phyloP scores from a whole-genome alignment of 176 grass and related monocot genomes.

The Poa annua region DNA sequence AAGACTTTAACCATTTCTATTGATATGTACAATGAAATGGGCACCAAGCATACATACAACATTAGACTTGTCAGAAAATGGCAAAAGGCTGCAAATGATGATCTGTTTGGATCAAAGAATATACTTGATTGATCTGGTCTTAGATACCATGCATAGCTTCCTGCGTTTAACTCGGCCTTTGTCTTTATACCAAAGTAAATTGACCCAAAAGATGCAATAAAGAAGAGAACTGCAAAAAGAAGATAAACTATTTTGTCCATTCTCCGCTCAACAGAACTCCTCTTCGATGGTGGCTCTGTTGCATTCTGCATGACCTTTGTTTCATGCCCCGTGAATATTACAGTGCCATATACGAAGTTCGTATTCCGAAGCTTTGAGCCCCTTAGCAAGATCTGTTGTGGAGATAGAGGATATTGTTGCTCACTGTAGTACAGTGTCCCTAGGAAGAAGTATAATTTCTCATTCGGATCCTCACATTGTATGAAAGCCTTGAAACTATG shows the following conservation, averaged over 20 bases:
- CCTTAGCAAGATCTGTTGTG: slow-evolving; percentile 80
- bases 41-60: slow-evolving; percentile 85
- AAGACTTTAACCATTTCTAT: slow-evolving; percentile 94
- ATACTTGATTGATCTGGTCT: slow-evolving; percentile 67
- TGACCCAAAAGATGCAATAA: slow-evolving; percentile 68
- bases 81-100: slow-evolving; percentile 65
- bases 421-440: slow-evolving; percentile 66
- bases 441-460: slow-evolving; percentile 83
- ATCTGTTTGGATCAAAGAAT: slow-evolving; percentile 77
- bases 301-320: slow-evolving; percentile 98
- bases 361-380: slow-evolving; percentile 92
- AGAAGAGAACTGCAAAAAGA: slow-evolving; percentile 64
- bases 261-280: slow-evolving; percentile 86
- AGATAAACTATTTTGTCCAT: slow-evolving; percentile 93
- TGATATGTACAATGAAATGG: slow-evolving; percentile 94
- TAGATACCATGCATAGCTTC: slow-evolving; percentile 82
- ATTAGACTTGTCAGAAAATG: slow-evolving; percentile 94
- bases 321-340: slow-evolving; percentile 92
- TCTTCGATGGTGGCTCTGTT: slow-evolving; percentile 86
- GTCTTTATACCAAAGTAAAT: slow-evolving; percentile 78
- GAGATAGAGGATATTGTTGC: slow-evolving; percentile 74
- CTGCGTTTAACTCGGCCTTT: slow-evolving; percentile 57
- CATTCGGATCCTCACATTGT: slow-evolving; percentile 90
- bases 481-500: slow-evolving; percentile 73
- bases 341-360: slow-evolving; percentile 63